Conservation (phyloP, 768 basidiomycete genomes). For the Mycena kentingensis region DNA sequence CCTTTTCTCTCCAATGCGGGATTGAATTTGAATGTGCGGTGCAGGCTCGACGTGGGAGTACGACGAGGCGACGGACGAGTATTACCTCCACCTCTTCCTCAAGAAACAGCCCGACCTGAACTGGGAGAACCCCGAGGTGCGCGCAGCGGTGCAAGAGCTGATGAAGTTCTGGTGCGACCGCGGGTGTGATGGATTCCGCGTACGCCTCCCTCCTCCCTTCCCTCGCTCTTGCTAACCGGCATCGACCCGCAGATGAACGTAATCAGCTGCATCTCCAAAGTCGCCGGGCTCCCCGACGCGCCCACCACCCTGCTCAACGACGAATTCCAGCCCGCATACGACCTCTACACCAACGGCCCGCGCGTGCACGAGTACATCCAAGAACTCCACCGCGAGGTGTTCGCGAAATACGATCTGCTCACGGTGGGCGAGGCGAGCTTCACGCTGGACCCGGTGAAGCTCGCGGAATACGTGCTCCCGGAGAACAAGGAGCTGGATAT, state of each 20-base stretch:
- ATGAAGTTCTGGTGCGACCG: slow-evolving; percentile 77
- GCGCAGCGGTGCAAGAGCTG: slow-evolving; percentile 59
- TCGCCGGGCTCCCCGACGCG: slow-evolving; percentile 65
- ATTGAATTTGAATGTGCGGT: slow-evolving; percentile 4
- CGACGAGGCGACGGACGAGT: slow-evolving; percentile 64
- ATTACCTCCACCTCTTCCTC: slow-evolving; percentile 71
- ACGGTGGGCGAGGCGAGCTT: no score
- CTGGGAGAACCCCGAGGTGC: slow-evolving; percentile 69
- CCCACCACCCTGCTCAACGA: slow-evolving; percentile 52
- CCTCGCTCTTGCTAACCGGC: neutral
- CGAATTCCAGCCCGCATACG: slow-evolving; percentile 54
- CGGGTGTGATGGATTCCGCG: slow-evolving; percentile 76
- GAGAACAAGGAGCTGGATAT: slow-evolving; percentile 62
- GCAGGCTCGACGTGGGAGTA: slow-evolving; percentile 76
- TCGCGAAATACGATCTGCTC: slow-evolving; percentile 63
- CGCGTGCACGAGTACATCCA: slow-evolving; percentile 66
- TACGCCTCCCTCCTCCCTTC: no score
- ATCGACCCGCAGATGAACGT: slow-evolving; percentile 56
- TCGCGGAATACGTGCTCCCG: slow-evolving; percentile 60
- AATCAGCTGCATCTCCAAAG: slow-evolving; percentile 70
- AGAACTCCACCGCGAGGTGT: slow-evolving; percentile 70
- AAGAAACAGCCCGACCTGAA: slow-evolving; percentile 75
- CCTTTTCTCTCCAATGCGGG: neutral
- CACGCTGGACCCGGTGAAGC: slow-evolving; percentile 44
- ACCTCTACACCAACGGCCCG: slow-evolving; percentile 63